These are phyloP conservation scores for Achaetomiella virescens DNA, from an alignment of 495 filamentous ascomycete genomes.

Conservation along the genomic window DNA sequence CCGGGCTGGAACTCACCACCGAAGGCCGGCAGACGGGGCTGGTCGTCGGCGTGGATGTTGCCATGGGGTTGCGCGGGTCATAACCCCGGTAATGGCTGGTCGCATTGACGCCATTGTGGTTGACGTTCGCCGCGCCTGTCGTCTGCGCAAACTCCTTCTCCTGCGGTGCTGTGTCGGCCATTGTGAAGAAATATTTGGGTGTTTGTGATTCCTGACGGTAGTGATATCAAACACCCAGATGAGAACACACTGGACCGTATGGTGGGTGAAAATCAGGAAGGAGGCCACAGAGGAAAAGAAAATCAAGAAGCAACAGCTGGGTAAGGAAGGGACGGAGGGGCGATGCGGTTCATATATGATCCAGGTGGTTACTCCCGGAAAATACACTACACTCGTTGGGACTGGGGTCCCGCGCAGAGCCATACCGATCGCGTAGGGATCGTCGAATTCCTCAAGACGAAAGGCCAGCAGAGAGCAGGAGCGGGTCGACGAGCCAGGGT, in stretches of 20 bases:
- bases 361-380: neutral
- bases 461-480: neutral
- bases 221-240: neutral
- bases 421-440: neutral
- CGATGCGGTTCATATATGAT: conserved; percentile 13
- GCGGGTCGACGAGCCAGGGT: conserved; percentile 6
- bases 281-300: neutral
- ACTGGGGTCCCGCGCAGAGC: conserved; percentile 5
- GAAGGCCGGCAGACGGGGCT: conserved; percentile 66
- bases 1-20: conserved; percentile 96
- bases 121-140: conserved; percentile 18
- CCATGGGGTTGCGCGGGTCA: conserved; percentile 63
- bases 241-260: neutral
- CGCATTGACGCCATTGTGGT: conserved; percentile 22
- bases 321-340: neutral
- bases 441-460: conserved; percentile 5
- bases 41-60: conserved; percentile 58
- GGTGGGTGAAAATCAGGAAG: neutral
- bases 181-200: conserved; percentile 6
- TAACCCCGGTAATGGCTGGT: conserved; percentile 31
- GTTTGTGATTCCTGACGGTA: neutral
- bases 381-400: conserved; percentile 2
- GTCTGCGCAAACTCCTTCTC: conserved; percentile 32
- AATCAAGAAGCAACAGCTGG: neutral
- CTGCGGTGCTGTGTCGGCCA: conserved; percentile 10